Base-by-base conservation (phyloP, 179 eudicot genomes). In the Silene noctiflora region DNA sequence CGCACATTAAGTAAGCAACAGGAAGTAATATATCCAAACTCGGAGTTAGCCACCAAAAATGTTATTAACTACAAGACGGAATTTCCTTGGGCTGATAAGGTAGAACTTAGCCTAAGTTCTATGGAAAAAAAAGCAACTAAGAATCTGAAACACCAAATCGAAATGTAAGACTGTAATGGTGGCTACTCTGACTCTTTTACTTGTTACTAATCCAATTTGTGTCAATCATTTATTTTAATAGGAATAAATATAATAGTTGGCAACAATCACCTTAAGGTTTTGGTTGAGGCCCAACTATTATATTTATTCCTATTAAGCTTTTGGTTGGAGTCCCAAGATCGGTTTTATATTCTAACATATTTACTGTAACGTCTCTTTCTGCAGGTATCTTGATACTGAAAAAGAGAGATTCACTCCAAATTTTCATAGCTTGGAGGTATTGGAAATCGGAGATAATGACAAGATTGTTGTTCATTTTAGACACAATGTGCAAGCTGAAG, bases 11-110 rank as follows among this genome's bases (percentile, higher is more conserved):
- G 79, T 19, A 21, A 69, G 55, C 63, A 75, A 46, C 79, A 75
- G 73, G 67, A 82, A 42, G 72, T 82, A 13, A 67, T 82, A 58
- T 82, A 78, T 60, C 84, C 82, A 9, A 82, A 78, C 39, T 71
- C 82, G 51, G 79, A 27, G 27, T 10, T 82, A 9, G 72, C 73
- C 31, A 56, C 31, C 70, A 82, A 82, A 59, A 56, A 48, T 19
- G 67, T 82, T 25, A 75, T 65, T 73, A 78, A 82, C 66, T 62
- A 62, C 72, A 76, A 78, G 21, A 72, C 76, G 2, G 74, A 75
- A 17, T 79, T 79, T 5, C 62, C 78, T 39, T 67, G 76, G 72
- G 44, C 75, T n/a, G 82, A 82, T 58, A 4, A 39, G 3, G 19
- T 82, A 10, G 69, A 75, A 65, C 42, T 82, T 25, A 59, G 20